These are phyloP conservation scores for Hirsutella minnesotensis DNA, from an alignment of 2,329 filamentous ascomycete species.

Conservation along the genomic window DNA sequence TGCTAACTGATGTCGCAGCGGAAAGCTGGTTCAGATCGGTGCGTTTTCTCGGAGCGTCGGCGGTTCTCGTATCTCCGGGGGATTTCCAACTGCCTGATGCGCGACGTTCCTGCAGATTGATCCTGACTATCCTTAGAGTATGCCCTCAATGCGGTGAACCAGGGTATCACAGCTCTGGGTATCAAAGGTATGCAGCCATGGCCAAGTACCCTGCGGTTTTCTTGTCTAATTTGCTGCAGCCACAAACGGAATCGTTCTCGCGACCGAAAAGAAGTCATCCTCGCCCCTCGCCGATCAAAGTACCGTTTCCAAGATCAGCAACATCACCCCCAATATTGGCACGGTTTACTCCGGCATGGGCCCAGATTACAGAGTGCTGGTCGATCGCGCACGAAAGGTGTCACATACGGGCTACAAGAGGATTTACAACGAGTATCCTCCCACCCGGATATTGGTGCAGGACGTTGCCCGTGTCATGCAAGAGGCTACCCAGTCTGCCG, in stretches of 20 bases:
- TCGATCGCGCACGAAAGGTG: conserved; percentile 96
- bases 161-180: conserved; percentile 93
- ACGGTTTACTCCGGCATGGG: conserved; percentile 99
- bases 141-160: conserved; percentile 97
- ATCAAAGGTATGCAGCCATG: conserved; percentile 69
- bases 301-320: conserved; percentile 92
- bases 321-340: conserved; percentile 97
- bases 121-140: conserved; percentile 56
- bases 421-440: conserved; percentile 99
- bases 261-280: conserved; percentile 98
- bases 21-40: conserved; percentile 98
- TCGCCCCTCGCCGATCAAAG: conserved; percentile 91
- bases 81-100: neutral
- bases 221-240: conserved; percentile 39
- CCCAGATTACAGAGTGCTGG: conserved; percentile 92
- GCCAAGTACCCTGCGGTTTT: neutral
- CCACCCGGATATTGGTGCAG: conserved; percentile 96
- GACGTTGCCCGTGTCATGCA: conserved; percentile 97
- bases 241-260: conserved; percentile 96
- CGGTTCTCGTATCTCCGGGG: neutral
- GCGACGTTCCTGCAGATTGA: conserved; percentile 1
- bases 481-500: conserved; percentile 94
- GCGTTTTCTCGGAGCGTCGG: conserved; percentile 8
- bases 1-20: conserved; percentile 50
- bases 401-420: conserved; percentile 98